Evolutionary conservation across 192 early-diverging fungal species (phyloP), one percentile per base, ranked within the genome.

Genomic region (Coemansia guatemalensis): DNA sequence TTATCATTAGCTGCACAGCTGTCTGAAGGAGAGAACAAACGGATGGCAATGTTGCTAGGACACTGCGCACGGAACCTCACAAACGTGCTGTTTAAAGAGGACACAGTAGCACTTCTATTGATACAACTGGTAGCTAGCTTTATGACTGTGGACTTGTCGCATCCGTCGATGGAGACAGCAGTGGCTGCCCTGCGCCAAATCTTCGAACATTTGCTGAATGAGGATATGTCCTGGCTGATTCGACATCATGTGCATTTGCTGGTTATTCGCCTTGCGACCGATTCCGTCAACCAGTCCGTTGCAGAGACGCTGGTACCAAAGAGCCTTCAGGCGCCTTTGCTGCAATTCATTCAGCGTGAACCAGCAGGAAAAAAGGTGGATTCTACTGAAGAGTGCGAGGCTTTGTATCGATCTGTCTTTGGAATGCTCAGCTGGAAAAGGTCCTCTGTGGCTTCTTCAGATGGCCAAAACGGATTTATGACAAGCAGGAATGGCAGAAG

Each of bases 51-150:
- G 24, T 21, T 75, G 8, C 64, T 75, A 4, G 20, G 48, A 2
- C 48, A 55, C 17, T 63, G 68, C 12, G 63, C 60, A 2, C 54
- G 51, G 1, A 65, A 60, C 20, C 48, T 75, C 29, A 29, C 21
- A 8, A 47, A 47, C 21, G 11, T 54, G 8, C 23, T 60, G 44
- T 47, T 64, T 5, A 8, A 20, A 3, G 17, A 27, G 3, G 59
- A 61, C 17, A 26, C 25, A 22, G 23, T 65, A 12, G 47, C 33
- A 9, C 49, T 56, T 29, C 52, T 56, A 5, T 48, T 77, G 23
- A 58, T 65, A 18, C 50, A 25, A 18, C 59, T 77, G 35, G 57
- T 54, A 23, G 68, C 69, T 2, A 66, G 52, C 26, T 77, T 71
- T 68, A 60, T 61, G 5, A 11, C 48, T 2, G 49, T 49, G 2